Evolutionary conservation across 805 yeast genomes (phyloP), one percentile per base, ranked within the genome.

Genomic region (Sugiyamaella boreocaroliniensis): DNA sequence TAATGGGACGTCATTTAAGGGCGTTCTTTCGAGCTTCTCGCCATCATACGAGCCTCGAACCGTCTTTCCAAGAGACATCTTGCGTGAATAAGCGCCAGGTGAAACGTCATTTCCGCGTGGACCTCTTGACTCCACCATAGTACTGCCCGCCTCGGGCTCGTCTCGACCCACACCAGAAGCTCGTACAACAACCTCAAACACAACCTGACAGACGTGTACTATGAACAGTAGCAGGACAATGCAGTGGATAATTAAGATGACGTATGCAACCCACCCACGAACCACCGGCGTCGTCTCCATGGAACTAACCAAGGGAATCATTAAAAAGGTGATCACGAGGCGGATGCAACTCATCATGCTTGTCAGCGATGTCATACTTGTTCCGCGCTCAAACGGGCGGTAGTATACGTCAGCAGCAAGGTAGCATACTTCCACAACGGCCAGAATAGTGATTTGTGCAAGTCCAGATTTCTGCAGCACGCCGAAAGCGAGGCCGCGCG

Each of bases 391-490:
- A 47, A 43, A 69, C 15, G 68, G 71, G 37, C 55, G 61, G 34
- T 55, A 50, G n/a, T 43, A 51, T 42, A 51, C 43, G 11, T 64
- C 40, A 5, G 58, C 53, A 10, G 59, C 37, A 19, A 64, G 53
- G 37, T 50, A 54, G 19, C 54, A 52, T 20, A 64, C 48, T 48
- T 68, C 72, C 10, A 59, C 32, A 10, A 62, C 48, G 4, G 68
- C 65, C 20, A 69, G 57, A 2, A 68, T 37, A 0, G 59, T 52
- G n/a, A 68, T 52, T 49, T 68, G 72, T 1, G 72, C 71, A 5
- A 63, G 50, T 8, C 72, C 72, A 1, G 69, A 64, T 5, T 48
- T 47, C 49, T 68, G 71, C 7, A 63, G 46, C 2, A 60, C 68
- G 1, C 72, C 72, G 45, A 69, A 50, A 2, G 63, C 53, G 20